Base-by-base conservation (phyloP, 2,329 filamentous ascomycete species). In the Thelonectria olida region DNA sequence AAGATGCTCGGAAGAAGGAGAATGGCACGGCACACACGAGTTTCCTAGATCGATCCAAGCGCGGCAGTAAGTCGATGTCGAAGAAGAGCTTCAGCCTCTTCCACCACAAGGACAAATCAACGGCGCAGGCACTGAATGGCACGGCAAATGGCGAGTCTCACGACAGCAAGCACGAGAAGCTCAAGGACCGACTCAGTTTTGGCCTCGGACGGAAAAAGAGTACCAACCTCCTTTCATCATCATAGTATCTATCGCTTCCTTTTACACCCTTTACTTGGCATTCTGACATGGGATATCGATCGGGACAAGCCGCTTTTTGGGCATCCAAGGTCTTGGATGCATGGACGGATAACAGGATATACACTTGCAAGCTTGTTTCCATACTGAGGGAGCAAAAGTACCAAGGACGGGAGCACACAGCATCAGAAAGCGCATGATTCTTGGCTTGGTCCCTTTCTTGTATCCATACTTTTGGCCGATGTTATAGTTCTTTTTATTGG, bases 1-100 rank as follows among this genome's bases (percentile, higher is more conserved):
- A 80, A 7, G 76, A 78, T 13, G 66, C 69, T 10, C 75, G 77
- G 48, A 82, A 78, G 66, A 79, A 78, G 59, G 79, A 80, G 27
- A 75, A 73, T n/a, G 70, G 71, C 5, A 68, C 72, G 15, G 82
- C 71, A 72, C 82, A 74, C 62, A 74, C 71, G 27, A 80, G 82
- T 5, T 81, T 87, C 27, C 79, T 96, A 41, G 88, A 87, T 70
- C 84, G 92, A 44, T 88, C 91, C 65, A 86, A 89, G 67, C 84
- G 89, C 55, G 88, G 88, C 9, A 92, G 90, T 75, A 95, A 92
- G 80, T 93, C 92, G 65, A 85, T 97, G 80, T 87, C 91, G 49
- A 87, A 90, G 64, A 92, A 90, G 76, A 91, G 91, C 67, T 89
- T 92, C 71, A 86, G 85, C 28, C 91, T 92, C 72, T 78, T 90